Base-by-base conservation (phyloP, 352 stramenopile genomes). In the Elongisporangium prolatum region DNA sequence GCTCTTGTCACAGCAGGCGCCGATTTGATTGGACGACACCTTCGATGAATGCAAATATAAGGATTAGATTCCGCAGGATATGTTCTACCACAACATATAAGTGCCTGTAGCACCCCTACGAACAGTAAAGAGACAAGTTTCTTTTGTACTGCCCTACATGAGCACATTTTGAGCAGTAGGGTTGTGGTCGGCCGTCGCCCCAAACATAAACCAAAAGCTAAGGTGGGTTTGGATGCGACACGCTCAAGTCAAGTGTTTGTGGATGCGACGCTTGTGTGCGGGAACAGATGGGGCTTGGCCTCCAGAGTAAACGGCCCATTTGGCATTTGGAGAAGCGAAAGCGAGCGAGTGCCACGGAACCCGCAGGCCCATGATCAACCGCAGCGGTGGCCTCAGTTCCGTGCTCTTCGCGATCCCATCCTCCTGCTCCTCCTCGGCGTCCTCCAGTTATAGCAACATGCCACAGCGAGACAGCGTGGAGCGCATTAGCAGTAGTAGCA, bases 361-460 rank as follows among this genome's bases (percentile, higher is more conserved):
- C 4, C 28, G 28, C 28, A 40, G 28, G 28, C 28, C 28, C 5
- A 40, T 40, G 28, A 40, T 40, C 28, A 40, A 40, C 28, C 28
- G 28, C 28, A 40, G 28, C 8, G 28, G 28, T 40, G 28, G 28
- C 28, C 28, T 40, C 28, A 40, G 28, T 40, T 40, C 28, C 28
- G 28, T 52, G 17, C 37, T 59, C 18, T 28, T 48, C 17, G 53
- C 53, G 21, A 59, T 60, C 17, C 20, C 59, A 37, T 24, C 59
- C 21, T 48, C 57, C 17, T 50, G 37, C 5, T 22, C 24, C 4
- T 48, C 56, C 0, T 44, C 54, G 9, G 22, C 37, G 2, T 52
- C 54, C 28, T 40, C 28, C 28, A 40, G 28, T 9, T 40, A 14
- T 40, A 40, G 28, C 28, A 40, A 9, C 28, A 40, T 9, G 4